phyloP scores from a whole-genome alignment of 1,284 basidiomycete genomes.

The Volvariella surrecta region DNA sequence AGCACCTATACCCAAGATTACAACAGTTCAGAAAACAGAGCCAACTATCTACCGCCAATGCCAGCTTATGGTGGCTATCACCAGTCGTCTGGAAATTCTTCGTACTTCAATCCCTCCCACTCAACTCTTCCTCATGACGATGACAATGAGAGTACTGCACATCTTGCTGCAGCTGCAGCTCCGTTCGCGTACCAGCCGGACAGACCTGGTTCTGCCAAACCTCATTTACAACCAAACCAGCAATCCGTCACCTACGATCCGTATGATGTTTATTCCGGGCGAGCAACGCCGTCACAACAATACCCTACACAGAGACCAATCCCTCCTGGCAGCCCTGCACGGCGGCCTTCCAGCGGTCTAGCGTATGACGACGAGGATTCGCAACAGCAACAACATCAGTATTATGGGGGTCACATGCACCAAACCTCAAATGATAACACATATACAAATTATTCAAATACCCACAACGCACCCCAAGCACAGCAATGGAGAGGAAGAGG shows the following conservation, averaged over 20 bases:
- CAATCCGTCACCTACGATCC: constrained; percentile 21
- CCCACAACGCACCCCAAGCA: constrained; percentile 9
- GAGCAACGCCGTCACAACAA: constrained; percentile 18
- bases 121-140: constrained; percentile 49
- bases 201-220: constrained; percentile 17
- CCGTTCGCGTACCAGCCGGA: constrained; percentile 39
- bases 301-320: constrained; percentile 1
- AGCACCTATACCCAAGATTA: constrained; percentile 49
- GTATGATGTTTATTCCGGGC: constrained; percentile 42
- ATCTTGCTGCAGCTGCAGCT: constrained; percentile 46
- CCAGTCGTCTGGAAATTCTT: constrained; percentile 36
- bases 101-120: constrained; percentile 49
- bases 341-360: constrained; percentile 17
- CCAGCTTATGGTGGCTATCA: constrained; percentile 58
- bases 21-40: constrained; percentile 39
- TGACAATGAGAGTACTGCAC: constrained; percentile 51
- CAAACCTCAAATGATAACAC: constrained; percentile 6
- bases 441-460: not conserved
- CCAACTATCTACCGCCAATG: constrained; percentile 64
- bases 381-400: not conserved
- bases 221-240: constrained; percentile 16
- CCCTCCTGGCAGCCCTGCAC: constrained; percentile 8
- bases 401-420: constrained; percentile 12
- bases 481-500: constrained; percentile 17
- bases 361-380: constrained; percentile 26